Base-by-base conservation (phyloP, 768 basidiomycete species). In the Termitomyces bulborhizus region DNA sequence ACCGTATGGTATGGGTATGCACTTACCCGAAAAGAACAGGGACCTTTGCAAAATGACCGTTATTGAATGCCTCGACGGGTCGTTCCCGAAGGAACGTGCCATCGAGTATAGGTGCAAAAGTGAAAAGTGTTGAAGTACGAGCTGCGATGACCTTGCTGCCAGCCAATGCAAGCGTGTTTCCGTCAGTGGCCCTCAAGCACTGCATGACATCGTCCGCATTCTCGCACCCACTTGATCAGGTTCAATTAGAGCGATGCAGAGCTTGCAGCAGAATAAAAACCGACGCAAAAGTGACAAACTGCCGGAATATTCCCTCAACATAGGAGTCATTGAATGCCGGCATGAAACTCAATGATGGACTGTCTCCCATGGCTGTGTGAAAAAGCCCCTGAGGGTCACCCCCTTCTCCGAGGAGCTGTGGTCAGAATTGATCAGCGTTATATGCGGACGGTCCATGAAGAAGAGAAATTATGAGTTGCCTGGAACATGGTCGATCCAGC, bases 401-500 rank as follows among this genome's bases (percentile, higher is more conserved):
- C 2, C 71, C 68, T 45, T 77, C 69, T 11, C 64, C 73, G 13
- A 74, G 64, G 29, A 77, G 66, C 74, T 76, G 36, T 34, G 44
- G 4, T 49, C 1, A 46, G 15, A 31, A 21, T 36, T 9, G 8
- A 43, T 56, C 21, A 44, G 37, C n/a, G 41, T 3, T 46, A 49
- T 12, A 3, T 43, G 16, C 24, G 24, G 32, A 29, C 2, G 26
- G 6, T 50, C 37, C 26, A 18, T 8, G 46, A 18, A 29, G 15
- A 29, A 36, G 34, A 21, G 31, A 6, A 29, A 46, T 15, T 12
- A n/a, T n/a, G n/a, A 46, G 65, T 58, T 60, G 68, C 74, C 46
- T 76, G 74, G 53, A 70, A 75, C 69, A 75, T 72, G 1, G 69
- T 71, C 5, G 74, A 73, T 7, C 70, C 74, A 53, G 74, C 74